phyloP scores from a whole-genome alignment of 495 filamentous ascomycete genomes.

The Penicillium paxilli region DNA sequence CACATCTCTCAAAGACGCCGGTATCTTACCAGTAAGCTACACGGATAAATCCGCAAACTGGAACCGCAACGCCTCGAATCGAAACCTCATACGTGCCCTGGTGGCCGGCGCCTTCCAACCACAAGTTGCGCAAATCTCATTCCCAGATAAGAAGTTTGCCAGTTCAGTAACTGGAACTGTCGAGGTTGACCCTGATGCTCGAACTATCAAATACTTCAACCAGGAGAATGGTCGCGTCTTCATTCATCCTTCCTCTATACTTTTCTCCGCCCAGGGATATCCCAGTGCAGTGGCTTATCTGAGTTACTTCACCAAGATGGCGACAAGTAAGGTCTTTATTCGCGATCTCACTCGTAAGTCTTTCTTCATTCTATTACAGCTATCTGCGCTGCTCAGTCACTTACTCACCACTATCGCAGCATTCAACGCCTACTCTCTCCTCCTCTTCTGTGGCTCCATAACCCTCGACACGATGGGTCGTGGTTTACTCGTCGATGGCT shows the following conservation, averaged over 20 bases:
- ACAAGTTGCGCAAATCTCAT: slow-evolving; percentile 84
- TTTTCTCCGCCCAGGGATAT: slow-evolving; percentile 80
- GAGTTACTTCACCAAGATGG: slow-evolving; percentile 87
- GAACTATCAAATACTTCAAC: slow-evolving; percentile 87
- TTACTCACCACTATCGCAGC: slow-evolving; percentile 47
- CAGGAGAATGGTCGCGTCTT: slow-evolving; percentile 87
- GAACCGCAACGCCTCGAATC: slow-evolving; percentile 53
- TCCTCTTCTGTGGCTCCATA: slow-evolving; percentile 88
- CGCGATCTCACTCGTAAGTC: slow-evolving; percentile 82
- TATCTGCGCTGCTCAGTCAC: slow-evolving; percentile 1
- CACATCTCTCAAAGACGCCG: slow-evolving; percentile 80
- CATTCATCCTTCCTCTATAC: slow-evolving; percentile 81
- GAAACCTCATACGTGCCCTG: slow-evolving; percentile 76
- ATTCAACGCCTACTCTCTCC: slow-evolving; percentile 85
- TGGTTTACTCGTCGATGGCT: slow-evolving; percentile 89
- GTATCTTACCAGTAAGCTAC: slow-evolving; percentile 65
- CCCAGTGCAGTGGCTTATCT: slow-evolving; percentile 68
- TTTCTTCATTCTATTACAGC: slow-evolving; percentile 1
- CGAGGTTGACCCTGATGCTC: slow-evolving; percentile 88
- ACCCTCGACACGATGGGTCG: slow-evolving; percentile 83
- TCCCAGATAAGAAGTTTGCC: slow-evolving; percentile 94
- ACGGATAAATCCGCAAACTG: slow-evolving; percentile 29
- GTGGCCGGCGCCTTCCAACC: slow-evolving; percentile 91
- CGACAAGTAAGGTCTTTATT: slow-evolving; percentile 85
- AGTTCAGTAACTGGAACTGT: slow-evolving; percentile 81